phyloP scores from a whole-genome alignment of 306 rosid genomes.

The Mucuna pruriens region DNA sequence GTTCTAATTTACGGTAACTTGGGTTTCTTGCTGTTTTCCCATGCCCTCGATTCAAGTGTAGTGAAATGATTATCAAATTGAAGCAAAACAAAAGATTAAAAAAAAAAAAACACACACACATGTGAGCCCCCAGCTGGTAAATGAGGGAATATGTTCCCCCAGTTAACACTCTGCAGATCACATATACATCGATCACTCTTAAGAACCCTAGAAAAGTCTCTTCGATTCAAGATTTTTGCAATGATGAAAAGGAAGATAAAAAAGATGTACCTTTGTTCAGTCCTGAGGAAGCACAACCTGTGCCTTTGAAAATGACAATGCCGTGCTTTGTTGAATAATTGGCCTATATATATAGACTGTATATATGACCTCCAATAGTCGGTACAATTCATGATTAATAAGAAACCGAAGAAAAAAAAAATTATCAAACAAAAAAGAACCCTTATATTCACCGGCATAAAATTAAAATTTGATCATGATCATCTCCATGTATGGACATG shows the following conservation, averaged over 20 bases:
- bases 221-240: neutral
- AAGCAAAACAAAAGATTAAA: neutral
- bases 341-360: constrained; percentile 20
- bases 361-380: neutral
- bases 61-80: constrained; percentile 14
- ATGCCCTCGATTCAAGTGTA: constrained; percentile 43
- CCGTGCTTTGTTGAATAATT: constrained; percentile 40
- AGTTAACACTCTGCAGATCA: constrained; percentile 33
- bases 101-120: neutral
- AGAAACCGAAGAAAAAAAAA: neutral
- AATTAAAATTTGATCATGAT: neutral
- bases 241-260: constrained; percentile 33
- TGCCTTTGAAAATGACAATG: constrained; percentile 58
- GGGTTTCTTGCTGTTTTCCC: constrained; percentile 40
- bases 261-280: constrained; percentile 48
- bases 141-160: constrained; percentile 18
- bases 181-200: constrained; percentile 24
- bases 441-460: neutral
- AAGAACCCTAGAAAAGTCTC: constrained; percentile 13
- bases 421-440: neutral
- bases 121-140: constrained; percentile 28
- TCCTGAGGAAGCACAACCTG: constrained; percentile 50
- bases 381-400: constrained; percentile 9
- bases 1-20: constrained; percentile 38
- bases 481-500: constrained; percentile 43